phyloP scores from a whole-genome alignment of 2,329 filamentous ascomycete species.

The Gaeumannomyces tritici region DNA sequence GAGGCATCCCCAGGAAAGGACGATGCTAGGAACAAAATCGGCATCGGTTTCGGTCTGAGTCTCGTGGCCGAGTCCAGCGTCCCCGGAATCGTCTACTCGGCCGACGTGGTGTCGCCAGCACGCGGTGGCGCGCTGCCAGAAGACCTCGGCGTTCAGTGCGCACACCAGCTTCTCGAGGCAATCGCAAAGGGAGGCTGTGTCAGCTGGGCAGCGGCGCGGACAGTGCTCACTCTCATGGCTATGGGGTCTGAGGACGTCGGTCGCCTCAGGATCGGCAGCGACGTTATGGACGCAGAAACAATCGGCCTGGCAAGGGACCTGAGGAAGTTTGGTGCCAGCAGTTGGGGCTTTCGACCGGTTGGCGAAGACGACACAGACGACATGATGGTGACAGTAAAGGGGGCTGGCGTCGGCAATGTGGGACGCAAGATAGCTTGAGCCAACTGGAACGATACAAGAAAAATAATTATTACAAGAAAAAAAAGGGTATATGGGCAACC shows the following conservation, averaged over 20 bases:
- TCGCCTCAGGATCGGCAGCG: conserved; percentile 68
- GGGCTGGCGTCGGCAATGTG: conserved; percentile 87
- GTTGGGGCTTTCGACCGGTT: conserved; percentile 79
- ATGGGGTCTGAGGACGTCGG: conserved; percentile 98
- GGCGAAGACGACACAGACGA: conserved; percentile 55
- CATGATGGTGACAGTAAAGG: conserved; percentile 84
- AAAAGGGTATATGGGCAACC: neutral
- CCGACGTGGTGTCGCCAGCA: conserved; percentile 68
- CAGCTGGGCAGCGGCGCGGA: conserved; percentile 59
- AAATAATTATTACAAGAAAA: conserved; percentile 2
- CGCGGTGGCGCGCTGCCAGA: conserved; percentile 78
- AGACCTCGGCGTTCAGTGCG: conserved; percentile 80
- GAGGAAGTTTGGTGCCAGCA: conserved; percentile 78
- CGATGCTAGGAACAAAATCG: conserved; percentile 55
- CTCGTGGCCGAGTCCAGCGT: conserved; percentile 88
- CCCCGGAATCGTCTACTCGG: conserved; percentile 72
- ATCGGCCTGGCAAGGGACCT: conserved; percentile 77
- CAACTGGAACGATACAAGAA: neutral
- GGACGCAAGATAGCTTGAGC: conserved; percentile 71
- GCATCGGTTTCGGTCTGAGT: conserved; percentile 85
- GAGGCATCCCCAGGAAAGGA: conserved; percentile 38
- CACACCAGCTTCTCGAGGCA: conserved; percentile 78
- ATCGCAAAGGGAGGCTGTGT: conserved; percentile 78
- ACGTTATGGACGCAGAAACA: conserved; percentile 73
- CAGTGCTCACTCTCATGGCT: conserved; percentile 82